Evolutionary conservation across 768 basidiomycete species (phyloP).

Genomic region (Suillus sp.): DNA sequence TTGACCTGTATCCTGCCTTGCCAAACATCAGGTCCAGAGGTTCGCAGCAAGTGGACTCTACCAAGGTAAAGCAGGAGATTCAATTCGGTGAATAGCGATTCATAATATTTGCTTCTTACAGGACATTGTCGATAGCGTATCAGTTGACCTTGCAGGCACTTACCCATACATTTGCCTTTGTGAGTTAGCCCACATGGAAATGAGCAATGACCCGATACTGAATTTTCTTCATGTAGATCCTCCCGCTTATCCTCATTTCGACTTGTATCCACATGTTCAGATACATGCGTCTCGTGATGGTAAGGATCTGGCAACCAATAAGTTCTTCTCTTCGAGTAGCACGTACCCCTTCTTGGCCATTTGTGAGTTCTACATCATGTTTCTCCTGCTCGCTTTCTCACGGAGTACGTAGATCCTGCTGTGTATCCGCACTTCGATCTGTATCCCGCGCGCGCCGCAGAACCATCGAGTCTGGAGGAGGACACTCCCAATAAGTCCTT

Average conservation of each 20-base stretch:
- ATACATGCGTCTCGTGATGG: not conserved
- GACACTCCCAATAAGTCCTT: not conserved
- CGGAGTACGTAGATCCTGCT: constrained; percentile 8
- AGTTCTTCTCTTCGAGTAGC: constrained; percentile 5
- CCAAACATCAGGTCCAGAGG: constrained; percentile 2
- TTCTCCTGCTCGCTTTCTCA: not conserved
- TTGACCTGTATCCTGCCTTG: constrained; percentile 24
- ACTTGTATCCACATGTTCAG: constrained; percentile 31
- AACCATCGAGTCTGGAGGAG: constrained; percentile 13
- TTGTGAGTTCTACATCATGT: constrained; percentile 15
- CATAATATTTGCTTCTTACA: not conserved
- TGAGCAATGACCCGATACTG: not conserved
- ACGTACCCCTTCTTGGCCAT: constrained; percentile 20
- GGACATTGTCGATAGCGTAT: constrained; percentile 3
- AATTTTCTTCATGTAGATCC: constrained; percentile 17
- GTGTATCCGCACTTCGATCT: constrained; percentile 40
- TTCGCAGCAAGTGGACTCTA: not conserved
- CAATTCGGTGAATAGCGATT: not conserved
- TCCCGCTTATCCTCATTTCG: constrained; percentile 34
- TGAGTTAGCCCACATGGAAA: constrained; percentile 7
- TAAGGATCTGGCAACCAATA: not conserved
- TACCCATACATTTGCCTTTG: constrained; percentile 13
- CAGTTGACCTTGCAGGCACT: constrained; percentile 5
- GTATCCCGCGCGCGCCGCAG: constrained; percentile 17
- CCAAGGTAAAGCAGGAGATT: constrained; percentile 2